Percentiles rank a stretch among this genome's conserved stretches.
These are phyloP conservation scores for Vigna hirtella DNA, from an alignment of 306 rosid genomes.

Conservation along the genomic window DNA sequence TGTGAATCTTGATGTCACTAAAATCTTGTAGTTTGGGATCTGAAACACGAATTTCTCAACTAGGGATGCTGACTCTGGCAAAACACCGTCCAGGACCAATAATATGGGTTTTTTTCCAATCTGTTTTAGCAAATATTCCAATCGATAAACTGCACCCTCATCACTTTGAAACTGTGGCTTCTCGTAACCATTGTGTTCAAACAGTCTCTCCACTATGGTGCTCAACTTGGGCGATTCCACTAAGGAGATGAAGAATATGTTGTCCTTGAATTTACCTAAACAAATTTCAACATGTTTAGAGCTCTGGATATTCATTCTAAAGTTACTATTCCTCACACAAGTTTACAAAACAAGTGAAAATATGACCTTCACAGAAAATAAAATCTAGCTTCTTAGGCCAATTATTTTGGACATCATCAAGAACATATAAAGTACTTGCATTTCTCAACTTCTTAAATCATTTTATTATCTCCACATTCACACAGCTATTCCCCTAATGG, in stretches of 20 bases:
- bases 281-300: conserved; percentile 32
- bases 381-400: neutral
- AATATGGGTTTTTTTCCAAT: conserved; percentile 42
- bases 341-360: neutral
- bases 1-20: conserved; percentile 67
- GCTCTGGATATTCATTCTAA: neutral
- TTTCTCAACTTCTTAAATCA: neutral
- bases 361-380: neutral
- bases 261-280: conserved; percentile 56
- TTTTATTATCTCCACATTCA: neutral
- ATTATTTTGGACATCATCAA: neutral
- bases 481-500: neutral
- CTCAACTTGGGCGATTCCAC: conserved; percentile 51
- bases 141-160: conserved; percentile 38
- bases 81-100: conserved; percentile 71
- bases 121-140: conserved; percentile 46
- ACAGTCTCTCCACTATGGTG: conserved; percentile 50
- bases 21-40: conserved; percentile 54
- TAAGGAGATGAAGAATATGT: conserved; percentile 57
- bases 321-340: neutral
- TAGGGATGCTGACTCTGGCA: conserved; percentile 53
- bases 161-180: conserved; percentile 48
- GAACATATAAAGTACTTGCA: neutral
- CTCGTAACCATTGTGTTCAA: conserved; percentile 37
- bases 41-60: conserved; percentile 52